Percentiles rank a stretch among this genome's conserved stretches.
Conservation (phyloP, 164 flowering plant species). For the Magnolia officinalis region DNA sequence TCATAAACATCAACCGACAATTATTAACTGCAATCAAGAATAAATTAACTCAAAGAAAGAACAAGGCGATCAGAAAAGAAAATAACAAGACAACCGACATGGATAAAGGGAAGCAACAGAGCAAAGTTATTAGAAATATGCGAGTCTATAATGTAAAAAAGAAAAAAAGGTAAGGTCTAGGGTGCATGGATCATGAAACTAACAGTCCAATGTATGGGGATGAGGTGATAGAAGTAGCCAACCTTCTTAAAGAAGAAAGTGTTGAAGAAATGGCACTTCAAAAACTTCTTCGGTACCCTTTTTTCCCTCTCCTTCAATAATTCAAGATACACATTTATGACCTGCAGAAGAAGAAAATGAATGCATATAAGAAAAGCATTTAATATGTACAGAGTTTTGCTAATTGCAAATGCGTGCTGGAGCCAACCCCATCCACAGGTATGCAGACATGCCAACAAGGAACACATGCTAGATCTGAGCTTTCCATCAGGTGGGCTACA, state of each 20-base stretch:
- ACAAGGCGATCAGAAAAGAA: not conserved
- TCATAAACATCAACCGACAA: not conserved
- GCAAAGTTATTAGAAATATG: not conserved
- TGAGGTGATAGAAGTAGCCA: slow-evolving; percentile 8
- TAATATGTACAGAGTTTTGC: not conserved
- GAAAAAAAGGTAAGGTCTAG: not conserved
- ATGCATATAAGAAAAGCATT: not conserved
- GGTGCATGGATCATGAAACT: not conserved
- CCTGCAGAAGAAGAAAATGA: slow-evolving; percentile 42
- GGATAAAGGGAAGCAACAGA: not conserved
- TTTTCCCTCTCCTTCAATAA: slow-evolving; percentile 91
- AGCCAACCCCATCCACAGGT: not conserved
- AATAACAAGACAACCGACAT: not conserved
- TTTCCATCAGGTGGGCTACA: not conserved
- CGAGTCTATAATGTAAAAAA: not conserved
- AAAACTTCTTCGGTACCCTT: slow-evolving; percentile 68
- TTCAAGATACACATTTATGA: slow-evolving; percentile 85
- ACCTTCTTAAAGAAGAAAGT: slow-evolving; percentile 98
- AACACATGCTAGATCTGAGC: not conserved
- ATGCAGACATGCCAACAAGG: not conserved
- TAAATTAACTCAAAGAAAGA: not conserved
- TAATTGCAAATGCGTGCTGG: not conserved
- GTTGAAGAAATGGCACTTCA: slow-evolving; percentile 93
- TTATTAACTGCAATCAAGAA: not conserved
- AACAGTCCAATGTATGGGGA: not conserved